Conservation (phyloP, 2,329 filamentous ascomycete species). For the Microascus cirrosus region DNA sequence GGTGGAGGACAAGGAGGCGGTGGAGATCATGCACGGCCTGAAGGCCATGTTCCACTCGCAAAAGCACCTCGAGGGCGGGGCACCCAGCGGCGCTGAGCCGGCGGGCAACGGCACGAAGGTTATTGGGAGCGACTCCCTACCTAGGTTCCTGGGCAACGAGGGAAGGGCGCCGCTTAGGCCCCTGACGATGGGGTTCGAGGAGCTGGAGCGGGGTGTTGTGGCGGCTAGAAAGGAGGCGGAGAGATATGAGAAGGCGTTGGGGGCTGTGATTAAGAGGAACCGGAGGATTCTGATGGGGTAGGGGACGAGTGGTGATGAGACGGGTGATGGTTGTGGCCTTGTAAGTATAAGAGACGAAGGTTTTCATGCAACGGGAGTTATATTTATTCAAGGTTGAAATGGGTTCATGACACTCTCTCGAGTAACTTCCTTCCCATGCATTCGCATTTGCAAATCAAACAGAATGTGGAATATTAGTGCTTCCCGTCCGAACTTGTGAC, state of each 20-base stretch:
- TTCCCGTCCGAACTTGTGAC: not conserved
- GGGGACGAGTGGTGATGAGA: too few relatives aligned
- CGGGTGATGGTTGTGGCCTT: not conserved
- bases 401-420: not conserved
- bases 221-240: constrained; percentile 48
- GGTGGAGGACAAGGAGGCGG: constrained; percentile 16
- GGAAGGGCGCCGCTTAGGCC: constrained; percentile 18
- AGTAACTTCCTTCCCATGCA: too few relatives aligned
- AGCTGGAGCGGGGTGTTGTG: constrained; percentile 45
- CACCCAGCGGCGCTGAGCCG: not conserved
- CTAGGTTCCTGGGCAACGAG: constrained; percentile 33
- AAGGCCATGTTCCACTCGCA: constrained; percentile 6
- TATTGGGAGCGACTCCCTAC: constrained; percentile 1
- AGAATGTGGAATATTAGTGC: not conserved
- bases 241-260: constrained; percentile 49
- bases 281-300: constrained; percentile 35
- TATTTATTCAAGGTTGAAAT: not conserved
- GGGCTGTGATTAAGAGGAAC: constrained; percentile 49
- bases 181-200: constrained; percentile 49
- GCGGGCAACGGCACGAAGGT: not conserved
- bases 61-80: not conserved
- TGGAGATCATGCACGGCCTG: constrained; percentile 10
- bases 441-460: not conserved
- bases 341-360: not conserved
- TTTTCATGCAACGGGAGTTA: not conserved